These are phyloP conservation scores for Phaffomyces antillensis DNA, from an alignment of 805 yeast genomes.

Conservation along the genomic window DNA sequence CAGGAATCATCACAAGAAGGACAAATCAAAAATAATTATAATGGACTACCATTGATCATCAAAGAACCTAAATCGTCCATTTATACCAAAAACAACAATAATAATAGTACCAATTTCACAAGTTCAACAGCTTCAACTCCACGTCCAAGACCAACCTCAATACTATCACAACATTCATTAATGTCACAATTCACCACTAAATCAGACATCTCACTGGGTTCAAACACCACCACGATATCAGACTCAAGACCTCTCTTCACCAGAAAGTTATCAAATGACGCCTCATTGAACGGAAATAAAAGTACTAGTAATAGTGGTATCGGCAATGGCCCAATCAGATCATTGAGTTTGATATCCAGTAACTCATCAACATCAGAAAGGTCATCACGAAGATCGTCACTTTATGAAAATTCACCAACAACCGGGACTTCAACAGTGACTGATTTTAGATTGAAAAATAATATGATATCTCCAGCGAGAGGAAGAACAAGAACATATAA, in stretches of 20 bases:
- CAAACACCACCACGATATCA: conserved; percentile 11
- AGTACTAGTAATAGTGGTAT: conserved; percentile 4
- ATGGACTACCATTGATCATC: conserved; percentile 16
- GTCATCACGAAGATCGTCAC: conserved; percentile 33
- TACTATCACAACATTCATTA: conserved; percentile 42
- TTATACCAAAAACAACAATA: background rate
- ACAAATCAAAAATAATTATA: too few relatives aligned
- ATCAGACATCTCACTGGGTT: conserved; percentile 41
- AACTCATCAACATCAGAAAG: conserved; percentile 33
- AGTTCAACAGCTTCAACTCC: background rate
- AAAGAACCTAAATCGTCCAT: conserved; percentile 26
- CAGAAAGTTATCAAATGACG: conserved; percentile 18
- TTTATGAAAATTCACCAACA: conserved; percentile 27
- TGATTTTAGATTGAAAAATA: background rate
- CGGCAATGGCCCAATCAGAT: conserved; percentile 21
- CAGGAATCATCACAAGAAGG: background rate
- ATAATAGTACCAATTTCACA: background rate
- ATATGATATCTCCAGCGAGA: conserved; percentile 1
- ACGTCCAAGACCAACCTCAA: conserved; percentile 40
- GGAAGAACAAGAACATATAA: conserved; percentile 11
- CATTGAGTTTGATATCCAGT: conserved; percentile 29
- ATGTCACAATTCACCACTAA: conserved; percentile 39
- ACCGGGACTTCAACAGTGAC: background rate
- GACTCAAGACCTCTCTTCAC: conserved; percentile 16
- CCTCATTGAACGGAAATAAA: conserved; percentile 9